A percentile compares a stretch with the other conserved stretches of the same genome.
These are phyloP conservation scores for Akebia trifoliata DNA, from an alignment of 164 flowering plant genomes.

Conservation along the genomic window DNA sequence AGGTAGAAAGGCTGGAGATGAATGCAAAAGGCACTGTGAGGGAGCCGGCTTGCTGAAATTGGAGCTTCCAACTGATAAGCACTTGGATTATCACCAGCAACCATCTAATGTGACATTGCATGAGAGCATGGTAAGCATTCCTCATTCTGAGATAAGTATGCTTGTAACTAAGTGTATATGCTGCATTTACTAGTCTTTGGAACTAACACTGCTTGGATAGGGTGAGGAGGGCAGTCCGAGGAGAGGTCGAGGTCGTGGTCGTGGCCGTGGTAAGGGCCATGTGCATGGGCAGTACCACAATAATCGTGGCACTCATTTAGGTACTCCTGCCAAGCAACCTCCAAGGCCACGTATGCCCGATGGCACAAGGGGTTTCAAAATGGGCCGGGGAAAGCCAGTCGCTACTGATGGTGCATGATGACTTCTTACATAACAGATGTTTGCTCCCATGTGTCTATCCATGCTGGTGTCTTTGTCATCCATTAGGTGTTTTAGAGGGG, in stretches of 20 bases:
- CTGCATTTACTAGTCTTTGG: not conserved
- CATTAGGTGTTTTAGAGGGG: no score
- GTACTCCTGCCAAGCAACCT: conserved; percentile 49
- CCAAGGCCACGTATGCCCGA: conserved; percentile 91
- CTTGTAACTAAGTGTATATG: no score
- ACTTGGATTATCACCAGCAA: no score
- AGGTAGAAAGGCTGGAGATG: no score
- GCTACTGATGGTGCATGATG: conserved; percentile 18
- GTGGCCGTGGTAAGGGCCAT: conserved; percentile 68
- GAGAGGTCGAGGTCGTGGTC: conserved; percentile 53
- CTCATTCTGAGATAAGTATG: no score
- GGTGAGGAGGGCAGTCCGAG: conserved; percentile 59
- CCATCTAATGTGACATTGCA: conserved; percentile 19
- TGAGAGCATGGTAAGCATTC: conserved; percentile 45
- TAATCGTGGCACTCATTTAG: conserved; percentile 44
- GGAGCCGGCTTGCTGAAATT: no score
- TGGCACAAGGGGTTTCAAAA: conserved; percentile 69
- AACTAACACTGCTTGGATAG: conserved; percentile 28
- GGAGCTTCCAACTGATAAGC: no score
- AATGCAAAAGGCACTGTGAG: no score
- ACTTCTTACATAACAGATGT: no score
- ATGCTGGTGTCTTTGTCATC: no score
- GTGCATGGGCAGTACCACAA: conserved; percentile 49
- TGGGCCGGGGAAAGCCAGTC: conserved; percentile 71
- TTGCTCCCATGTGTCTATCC: no score